Evolutionary conservation across 1,284 basidiomycete genomes (phyloP).

Genomic region (Microbotryum saponariae): DNA sequence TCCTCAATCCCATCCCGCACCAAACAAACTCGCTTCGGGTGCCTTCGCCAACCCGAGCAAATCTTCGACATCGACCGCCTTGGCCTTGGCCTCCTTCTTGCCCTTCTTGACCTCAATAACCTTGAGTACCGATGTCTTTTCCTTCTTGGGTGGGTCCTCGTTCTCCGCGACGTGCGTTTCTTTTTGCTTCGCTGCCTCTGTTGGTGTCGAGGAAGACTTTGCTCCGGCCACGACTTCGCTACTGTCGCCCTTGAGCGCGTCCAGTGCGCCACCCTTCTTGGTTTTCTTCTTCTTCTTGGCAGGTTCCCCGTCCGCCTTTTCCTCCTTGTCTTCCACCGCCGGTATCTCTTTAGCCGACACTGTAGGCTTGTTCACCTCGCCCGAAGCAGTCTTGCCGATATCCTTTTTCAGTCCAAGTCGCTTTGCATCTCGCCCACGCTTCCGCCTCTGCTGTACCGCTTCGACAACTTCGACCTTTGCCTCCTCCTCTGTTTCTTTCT

Average conservation of each 20-base stretch:
- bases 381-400: not conserved
- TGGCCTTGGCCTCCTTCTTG: not conserved
- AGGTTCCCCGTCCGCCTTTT: not conserved
- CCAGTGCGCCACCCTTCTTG: constrained; percentile 16
- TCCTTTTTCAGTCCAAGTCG: not conserved
- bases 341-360: not conserved
- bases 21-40: constrained; percentile 5
- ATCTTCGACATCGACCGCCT: constrained; percentile 14
- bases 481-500: too few relatives aligned
- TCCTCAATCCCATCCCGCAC: constrained; percentile 19
- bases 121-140: constrained; percentile 12
- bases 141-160: constrained; percentile 7
- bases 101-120: constrained; percentile 2
- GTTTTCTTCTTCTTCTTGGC: constrained; percentile 10
- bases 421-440: not conserved
- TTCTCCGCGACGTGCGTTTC: constrained; percentile 15
- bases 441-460: not conserved
- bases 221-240: not conserved
- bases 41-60: constrained; percentile 15
- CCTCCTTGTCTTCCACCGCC: constrained; percentile 4
- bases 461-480: not conserved
- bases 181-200: constrained; percentile 3
- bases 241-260: constrained; percentile 11
- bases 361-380: not conserved
- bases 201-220: not conserved